Evolutionary conservation across 2,329 filamentous ascomycete species (phyloP).

Genomic region (Colletotrichum costaricense): DNA sequence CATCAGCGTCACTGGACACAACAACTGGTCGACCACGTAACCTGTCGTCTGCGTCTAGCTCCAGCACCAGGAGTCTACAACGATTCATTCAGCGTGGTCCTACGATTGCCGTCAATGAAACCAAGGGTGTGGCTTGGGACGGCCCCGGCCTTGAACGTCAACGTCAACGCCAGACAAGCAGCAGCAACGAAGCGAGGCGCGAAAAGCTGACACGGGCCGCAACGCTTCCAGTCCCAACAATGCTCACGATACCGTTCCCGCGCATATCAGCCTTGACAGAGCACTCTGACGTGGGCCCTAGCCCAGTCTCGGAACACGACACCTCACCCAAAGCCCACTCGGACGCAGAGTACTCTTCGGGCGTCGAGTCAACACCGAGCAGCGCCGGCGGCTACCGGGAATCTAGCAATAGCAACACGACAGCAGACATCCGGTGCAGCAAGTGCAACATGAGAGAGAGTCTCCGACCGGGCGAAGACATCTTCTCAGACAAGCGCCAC

Average conservation of each 20-base stretch:
- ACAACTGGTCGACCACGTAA: background rate
- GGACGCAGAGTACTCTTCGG: conserved; percentile 30
- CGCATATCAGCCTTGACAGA: conserved; percentile 29
- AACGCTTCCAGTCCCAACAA: conserved; percentile 3
- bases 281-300: conserved; percentile 12
- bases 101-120: background rate
- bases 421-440: conserved; percentile 28
- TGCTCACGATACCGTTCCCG: conserved; percentile 26
- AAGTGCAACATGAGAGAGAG: conserved; percentile 32
- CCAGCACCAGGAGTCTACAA: conserved; percentile 5
- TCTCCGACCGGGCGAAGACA: conserved; percentile 19
- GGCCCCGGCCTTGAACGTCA: background rate
- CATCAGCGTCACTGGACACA: background rate
- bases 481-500: background rate
- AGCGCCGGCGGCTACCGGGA: conserved; percentile 19
- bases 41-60: conserved; percentile 2
- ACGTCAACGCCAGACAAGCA: background rate
- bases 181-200: background rate
- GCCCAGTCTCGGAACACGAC: background rate
- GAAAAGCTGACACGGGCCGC: background rate
- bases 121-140: background rate
- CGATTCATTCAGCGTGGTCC: background rate
- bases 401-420: conserved; percentile 1
- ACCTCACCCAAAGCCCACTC: conserved; percentile 12
- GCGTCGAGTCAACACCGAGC: conserved; percentile 26